Base-by-base conservation (phyloP, 495 filamentous ascomycete species). In the Lentithecium fluviatile region DNA sequence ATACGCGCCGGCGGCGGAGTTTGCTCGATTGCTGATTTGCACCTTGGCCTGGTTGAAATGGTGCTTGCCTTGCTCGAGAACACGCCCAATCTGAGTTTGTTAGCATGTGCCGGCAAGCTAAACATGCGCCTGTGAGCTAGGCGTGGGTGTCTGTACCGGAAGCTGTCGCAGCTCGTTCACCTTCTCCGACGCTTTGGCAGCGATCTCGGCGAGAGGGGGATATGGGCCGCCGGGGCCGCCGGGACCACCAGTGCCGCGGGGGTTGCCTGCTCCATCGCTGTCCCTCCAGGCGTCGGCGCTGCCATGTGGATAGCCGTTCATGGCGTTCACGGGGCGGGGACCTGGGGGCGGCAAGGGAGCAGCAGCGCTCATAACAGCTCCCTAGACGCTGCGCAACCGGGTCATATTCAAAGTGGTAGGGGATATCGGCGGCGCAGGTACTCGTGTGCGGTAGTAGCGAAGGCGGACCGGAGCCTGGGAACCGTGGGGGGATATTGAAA, bases 1-100 rank as follows among this genome's bases (percentile, higher is more conserved):
- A 64, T 86, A 89, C 48, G 85, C 85, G 32, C 70, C 74, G 62
- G 89, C 85, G n/a, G 78, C 75, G 56, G 78, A 68, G 17, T n/a
- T n/a, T n/a, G 80, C 74, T 43, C 60, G 52, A 11, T n/a, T 23
- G 20, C 67, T 51, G 26, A 74, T 51, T 13, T 61, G 24, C 47
- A 54, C 52, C 45, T 69, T 64, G 19, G 71, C 69, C 23, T 66
- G 58, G 21, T 37, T 60, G 56, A 60, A 69, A 45, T 66, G 56
- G 12, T 45, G 19, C 26, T 62, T 45, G 2, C 72, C 76, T 34
- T 51, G 51, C 0, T 72, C 66, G 15, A 78, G 13, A 55, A 69
- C 51, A 26, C 32, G 38, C 0, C 15, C 46, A 21, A 69, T 70
- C 62, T 70, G 32, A 7, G 26, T 26, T n/a, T 20, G 8, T 54